Base-by-base conservation (phyloP, 2,329 filamentous ascomycete genomes). In the Macrophomina phaseolina region DNA sequence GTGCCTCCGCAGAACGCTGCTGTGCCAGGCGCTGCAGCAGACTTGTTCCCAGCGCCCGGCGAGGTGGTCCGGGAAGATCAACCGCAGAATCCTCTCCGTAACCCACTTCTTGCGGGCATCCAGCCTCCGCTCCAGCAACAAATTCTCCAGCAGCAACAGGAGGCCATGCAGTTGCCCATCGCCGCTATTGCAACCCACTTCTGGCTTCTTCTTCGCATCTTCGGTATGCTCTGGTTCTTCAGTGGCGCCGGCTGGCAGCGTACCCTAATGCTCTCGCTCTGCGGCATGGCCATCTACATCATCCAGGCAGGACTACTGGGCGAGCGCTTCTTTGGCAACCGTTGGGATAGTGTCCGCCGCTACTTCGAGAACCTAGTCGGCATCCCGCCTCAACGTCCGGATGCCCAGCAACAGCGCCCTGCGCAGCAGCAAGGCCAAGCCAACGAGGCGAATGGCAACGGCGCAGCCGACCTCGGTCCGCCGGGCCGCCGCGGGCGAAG, bases 161-260 rank as follows among this genome's bases (percentile, higher is more conserved):
- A 52, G 30, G 64, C 64, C 11, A 46, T 48, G 6, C 64, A 65
- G 3, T 5, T 55, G n/a, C 52, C 52, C 2, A 48, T 65, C 4
- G 63, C 64, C 14, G 65, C 55, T 5, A 63, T 62, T n/a, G 77
- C 73, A 2, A 79, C 82, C 53, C 79, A 81, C 9, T 71, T 82
- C 45, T 88, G 86, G 86, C 78, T 87, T 2, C 82, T 87, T 28
- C 73, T 86, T 34, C 81, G 86, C 3, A 74, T 88, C 48, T 82
- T 85, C 68, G 82, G 86, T 65, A 85, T 87, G 72, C 81, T 82
- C 64, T 87, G 85, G 71, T 81, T 88, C 70, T 80, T 87, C 66
- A 82, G 58, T 14, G 77, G 77, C 67, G 72, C 77, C 55, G 76
- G 77, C 46, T 79, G 77, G 74, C 68, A 72, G 18, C 71, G 77